Conservation (phyloP, 164 flowering plant genomes). For the Vitis vinifera region ASM3070453v1 NC_081806.1:5265001-5265500, state of each 20-base stretch:
- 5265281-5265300: conserved; percentile 49
- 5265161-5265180: neutral
- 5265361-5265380: conserved; percentile 77
- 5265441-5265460: neutral
- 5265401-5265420: neutral
- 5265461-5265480: neutral
- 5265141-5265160: neutral
- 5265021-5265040: neutral
- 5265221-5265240: neutral
- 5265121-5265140: too few relatives aligned
- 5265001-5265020: too few relatives aligned
- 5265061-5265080: neutral
- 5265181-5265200: neutral
- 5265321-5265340: conserved; percentile 87
- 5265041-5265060: neutral
- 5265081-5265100: neutral
- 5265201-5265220: neutral
- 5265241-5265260: conserved; percentile 9
- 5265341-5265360: conserved; percentile 92
- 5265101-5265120: neutral
- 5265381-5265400: neutral
- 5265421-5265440: neutral
- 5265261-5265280: conserved; percentile 33
- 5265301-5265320: conserved; percentile 74
- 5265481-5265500: conserved; percentile 65